These are phyloP conservation scores for Ananas comosus DNA, from an alignment of 176 grass and related monocot species.

Conservation along the genomic window DNA sequence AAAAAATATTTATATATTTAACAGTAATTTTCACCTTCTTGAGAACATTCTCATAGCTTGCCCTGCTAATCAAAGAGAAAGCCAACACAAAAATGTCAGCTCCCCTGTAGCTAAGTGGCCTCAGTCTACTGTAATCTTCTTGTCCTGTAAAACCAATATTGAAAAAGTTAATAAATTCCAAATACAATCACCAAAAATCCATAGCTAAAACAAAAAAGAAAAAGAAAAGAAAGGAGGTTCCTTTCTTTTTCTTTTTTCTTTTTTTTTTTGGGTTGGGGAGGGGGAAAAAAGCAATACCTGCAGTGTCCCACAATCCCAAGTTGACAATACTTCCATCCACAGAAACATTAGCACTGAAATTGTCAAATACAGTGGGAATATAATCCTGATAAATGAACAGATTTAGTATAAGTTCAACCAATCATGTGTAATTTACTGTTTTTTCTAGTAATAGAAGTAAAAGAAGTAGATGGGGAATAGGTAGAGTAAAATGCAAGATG, in stretches of 20 bases:
- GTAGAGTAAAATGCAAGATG: no score
- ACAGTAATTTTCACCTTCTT: constrained; percentile 49
- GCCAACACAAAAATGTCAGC: constrained; percentile 81
- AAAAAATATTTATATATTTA: not conserved
- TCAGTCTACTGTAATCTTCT: constrained; percentile 94
- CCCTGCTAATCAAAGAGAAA: constrained; percentile 90
- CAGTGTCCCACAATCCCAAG: constrained; percentile 66
- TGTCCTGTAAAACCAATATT: constrained; percentile 38
- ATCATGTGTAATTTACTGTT: not conserved
- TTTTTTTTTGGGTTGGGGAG: no score
- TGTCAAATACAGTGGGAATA: constrained; percentile 78
- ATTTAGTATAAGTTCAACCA: not conserved
- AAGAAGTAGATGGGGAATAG: no score
- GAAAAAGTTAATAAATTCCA: not conserved
- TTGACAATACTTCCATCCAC: constrained; percentile 68
- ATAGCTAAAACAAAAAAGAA: not conserved
- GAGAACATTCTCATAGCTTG: constrained; percentile 88
- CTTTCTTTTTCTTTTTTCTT: no score
- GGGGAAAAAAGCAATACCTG: constrained; percentile 21
- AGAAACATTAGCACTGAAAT: constrained; percentile 76
- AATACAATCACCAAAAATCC: not conserved
- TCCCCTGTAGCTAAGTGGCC: constrained; percentile 83
- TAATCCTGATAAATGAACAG: constrained; percentile 41
- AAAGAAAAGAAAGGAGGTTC: no score
- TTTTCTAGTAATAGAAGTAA: no score